These are phyloP conservation scores for Gynochthodes officinalis DNA, from an alignment of 257 asterid species.

Conservation along the genomic window DNA sequence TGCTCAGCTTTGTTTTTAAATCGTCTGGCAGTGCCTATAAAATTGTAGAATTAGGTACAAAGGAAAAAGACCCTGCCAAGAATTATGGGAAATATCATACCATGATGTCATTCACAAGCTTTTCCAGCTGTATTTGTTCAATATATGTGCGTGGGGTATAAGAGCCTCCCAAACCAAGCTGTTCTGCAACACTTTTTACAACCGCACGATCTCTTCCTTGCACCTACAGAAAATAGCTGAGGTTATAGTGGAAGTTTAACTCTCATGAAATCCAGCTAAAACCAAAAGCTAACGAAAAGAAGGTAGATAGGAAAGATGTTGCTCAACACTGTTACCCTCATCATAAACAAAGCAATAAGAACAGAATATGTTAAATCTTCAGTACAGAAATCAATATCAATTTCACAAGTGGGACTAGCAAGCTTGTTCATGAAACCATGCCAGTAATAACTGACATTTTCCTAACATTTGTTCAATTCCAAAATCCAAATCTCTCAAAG, in stretches of 20 bases:
- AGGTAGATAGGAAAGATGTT: background rate
- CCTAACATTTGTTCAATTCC: background rate
- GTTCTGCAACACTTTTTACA: slow-evolving; percentile 66
- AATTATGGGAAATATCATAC: slow-evolving; percentile 42
- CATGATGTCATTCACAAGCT: slow-evolving; percentile 91
- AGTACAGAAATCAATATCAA: background rate
- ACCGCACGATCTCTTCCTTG: slow-evolving; percentile 86
- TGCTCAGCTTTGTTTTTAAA: slow-evolving; percentile 81
- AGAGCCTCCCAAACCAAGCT: slow-evolving; percentile 87
- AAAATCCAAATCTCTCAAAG: background rate
- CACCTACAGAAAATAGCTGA: slow-evolving; percentile 40
- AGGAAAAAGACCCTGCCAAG: slow-evolving; percentile 11
- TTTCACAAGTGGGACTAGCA: background rate
- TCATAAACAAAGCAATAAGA: background rate
- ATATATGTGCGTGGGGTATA: slow-evolving; percentile 86
- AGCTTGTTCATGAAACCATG: background rate
- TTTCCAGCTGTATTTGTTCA: slow-evolving; percentile 96
- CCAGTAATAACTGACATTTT: background rate
- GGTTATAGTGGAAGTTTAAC: slow-evolving; percentile 3
- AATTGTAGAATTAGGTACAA: slow-evolving; percentile 25
- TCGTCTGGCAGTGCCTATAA: slow-evolving; percentile 94
- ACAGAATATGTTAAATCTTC: background rate
- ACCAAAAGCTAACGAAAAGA: background rate
- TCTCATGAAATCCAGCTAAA: background rate
- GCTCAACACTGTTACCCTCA: background rate